A percentile compares a stretch with the other conserved stretches of the same genome.
These are phyloP conservation scores for Tricholoma bakamatsutake DNA, from an alignment of 768 basidiomycete genomes.

Conservation along the genomic window DNA sequence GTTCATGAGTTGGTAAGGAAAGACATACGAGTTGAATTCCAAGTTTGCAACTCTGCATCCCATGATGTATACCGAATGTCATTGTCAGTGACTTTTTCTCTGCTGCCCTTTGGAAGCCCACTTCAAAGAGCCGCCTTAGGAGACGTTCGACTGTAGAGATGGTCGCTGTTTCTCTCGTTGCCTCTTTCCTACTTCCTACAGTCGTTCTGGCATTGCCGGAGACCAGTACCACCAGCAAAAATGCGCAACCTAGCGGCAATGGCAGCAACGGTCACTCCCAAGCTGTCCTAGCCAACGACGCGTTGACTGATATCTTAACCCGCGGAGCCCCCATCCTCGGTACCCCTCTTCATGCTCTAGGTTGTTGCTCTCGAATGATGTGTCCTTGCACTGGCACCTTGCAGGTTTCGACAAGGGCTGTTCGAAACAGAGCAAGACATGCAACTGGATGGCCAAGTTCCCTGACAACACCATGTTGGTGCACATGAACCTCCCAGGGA, in stretches of 20 bases:
- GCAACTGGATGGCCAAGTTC: slow-evolving; percentile 41
- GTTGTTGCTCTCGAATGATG: not conserved
- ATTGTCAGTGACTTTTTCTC: too few relatives aligned
- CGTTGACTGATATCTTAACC: slow-evolving; percentile 22
- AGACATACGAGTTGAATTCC: too few relatives aligned
- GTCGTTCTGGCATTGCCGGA: not conserved
- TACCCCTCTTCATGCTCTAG: slow-evolving; percentile 2
- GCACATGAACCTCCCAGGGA: slow-evolving; percentile 48
- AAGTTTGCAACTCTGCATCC: too few relatives aligned
- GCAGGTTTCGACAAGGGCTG: slow-evolving; percentile 32
- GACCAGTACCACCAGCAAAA: not conserved
- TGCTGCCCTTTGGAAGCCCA: too few relatives aligned
- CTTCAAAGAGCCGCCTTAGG: too few relatives aligned
- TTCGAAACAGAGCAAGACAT: slow-evolving; percentile 26
- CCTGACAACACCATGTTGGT: slow-evolving; percentile 37
- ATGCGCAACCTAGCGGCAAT: not conserved
- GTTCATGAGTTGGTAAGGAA: too few relatives aligned
- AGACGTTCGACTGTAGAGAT: not conserved
- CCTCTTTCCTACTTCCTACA: not conserved
- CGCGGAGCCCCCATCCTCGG: slow-evolving; percentile 29
- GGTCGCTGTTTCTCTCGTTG: not conserved
- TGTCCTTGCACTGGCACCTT: not conserved
- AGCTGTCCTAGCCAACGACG: slow-evolving; percentile 16
- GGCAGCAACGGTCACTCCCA: slow-evolving; percentile 1
- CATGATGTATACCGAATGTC: too few relatives aligned